Evolutionary conservation across 805 yeast species (phyloP).

Genomic region (Barnettozyma botsteinii): DNA sequence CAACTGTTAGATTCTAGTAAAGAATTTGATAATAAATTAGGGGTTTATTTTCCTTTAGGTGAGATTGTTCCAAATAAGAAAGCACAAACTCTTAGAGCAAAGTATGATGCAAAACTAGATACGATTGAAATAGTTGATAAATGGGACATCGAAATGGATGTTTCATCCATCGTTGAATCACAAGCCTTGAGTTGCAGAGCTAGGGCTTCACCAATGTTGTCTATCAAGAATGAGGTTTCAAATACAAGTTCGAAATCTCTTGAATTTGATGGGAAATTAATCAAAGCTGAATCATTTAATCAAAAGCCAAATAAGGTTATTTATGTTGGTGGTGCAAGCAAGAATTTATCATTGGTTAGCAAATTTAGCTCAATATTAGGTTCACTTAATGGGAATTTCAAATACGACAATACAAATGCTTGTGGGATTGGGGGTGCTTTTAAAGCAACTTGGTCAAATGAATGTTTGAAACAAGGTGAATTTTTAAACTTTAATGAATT

Average conservation of each 20-base stretch:
- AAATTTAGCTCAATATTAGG: constrained; percentile 71
- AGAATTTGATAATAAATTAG: constrained; percentile 43
- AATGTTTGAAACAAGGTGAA: constrained; percentile 15
- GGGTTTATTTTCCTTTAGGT: constrained; percentile 83
- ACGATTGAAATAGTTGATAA: constrained; percentile 29
- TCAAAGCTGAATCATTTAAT: constrained; percentile 16
- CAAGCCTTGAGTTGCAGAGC: constrained; percentile 83
- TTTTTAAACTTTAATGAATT: constrained; percentile 36
- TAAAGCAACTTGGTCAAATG: constrained; percentile 69
- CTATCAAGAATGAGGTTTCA: constrained; percentile 21
- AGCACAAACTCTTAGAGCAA: constrained; percentile 54
- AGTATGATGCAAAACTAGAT: constrained; percentile 29
- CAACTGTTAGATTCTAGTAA: constrained; percentile 39
- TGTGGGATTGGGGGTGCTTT: constrained; percentile 92
- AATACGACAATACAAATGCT: constrained; percentile 77
- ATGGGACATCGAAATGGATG: constrained; percentile 60
- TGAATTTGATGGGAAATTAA: constrained; percentile 32
- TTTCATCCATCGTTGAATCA: constrained; percentile 71
- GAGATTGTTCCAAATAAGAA: constrained; percentile 83
- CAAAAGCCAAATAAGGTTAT: constrained; percentile 61
- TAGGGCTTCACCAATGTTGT: constrained; percentile 72
- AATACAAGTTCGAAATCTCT: constrained; percentile 3
- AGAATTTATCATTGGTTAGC: constrained; percentile 58
- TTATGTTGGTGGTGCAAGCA: constrained; percentile 86
- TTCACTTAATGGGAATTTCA: constrained; percentile 51